Base-by-base conservation (phyloP, 192 early-diverging fungal genomes). In the Coemansia sp. region DNA sequence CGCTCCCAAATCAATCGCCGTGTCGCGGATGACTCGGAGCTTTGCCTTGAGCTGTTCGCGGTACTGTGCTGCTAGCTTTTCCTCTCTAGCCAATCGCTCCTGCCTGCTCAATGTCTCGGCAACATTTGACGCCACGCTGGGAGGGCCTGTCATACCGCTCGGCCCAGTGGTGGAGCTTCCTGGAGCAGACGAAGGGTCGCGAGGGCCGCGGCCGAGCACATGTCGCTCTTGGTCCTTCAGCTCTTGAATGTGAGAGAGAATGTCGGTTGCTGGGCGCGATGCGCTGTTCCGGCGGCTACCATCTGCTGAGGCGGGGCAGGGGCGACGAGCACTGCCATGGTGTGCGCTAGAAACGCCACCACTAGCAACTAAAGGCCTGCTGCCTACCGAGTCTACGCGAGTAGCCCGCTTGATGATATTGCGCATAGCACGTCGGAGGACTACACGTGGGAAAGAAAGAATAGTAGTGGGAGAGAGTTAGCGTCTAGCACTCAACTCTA, bases 151-250 rank as follows among this genome's bases (percentile, higher is more conserved):
- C 26, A 31, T 3, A 2, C 48, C 46, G 3, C 46, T 6, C 20
- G 46, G 46, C 14, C 38, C 38, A 4, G 38, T 16, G 4, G 33
- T 3, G 31, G 38, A 5, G 39, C 39, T 21, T 5, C 26, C 26
- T 3, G 57, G 38, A 37, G 59, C 18, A 33, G 67, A 33, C n/a
- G 26, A 61, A 2, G 43, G 16, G 37, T 71, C 69, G 21, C 65
- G 71, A 7, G 34, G 26, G 13, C 70, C 63, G 21, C 74, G 74
- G 18, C 65, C 51, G 23, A 82, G 71, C 13, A 82, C 67, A 14
- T 82, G 79, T 13, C 62, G 55, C 67, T 82, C 79, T 59, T 77
- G 65, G 24, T 42, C 79, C 65, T 82, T 82, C 16, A 82, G 65
- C 53, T 73, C 74, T 36, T 82, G 73, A 26, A 82, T 46, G 24